Evolutionary conservation across 2,329 filamentous ascomycete species (phyloP).

Genomic region (Coniochaeta sp.): DNA sequence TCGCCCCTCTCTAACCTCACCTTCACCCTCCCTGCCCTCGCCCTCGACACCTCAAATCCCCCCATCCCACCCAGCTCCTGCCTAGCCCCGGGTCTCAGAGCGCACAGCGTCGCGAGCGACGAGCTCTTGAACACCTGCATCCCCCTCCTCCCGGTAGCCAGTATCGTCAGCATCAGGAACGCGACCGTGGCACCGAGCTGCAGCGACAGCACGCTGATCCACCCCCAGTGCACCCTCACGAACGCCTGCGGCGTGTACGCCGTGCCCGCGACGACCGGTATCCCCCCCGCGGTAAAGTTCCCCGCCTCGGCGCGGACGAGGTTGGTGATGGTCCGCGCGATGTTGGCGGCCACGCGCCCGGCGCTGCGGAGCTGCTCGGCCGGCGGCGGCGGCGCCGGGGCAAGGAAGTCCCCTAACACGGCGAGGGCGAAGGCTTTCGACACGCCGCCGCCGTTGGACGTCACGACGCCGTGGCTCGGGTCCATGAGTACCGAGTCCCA

Average conservation of each 20-base stretch:
- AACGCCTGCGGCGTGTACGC: conserved; percentile 10
- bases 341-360: conserved; percentile 7
- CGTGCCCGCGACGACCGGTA: conserved; percentile 8
- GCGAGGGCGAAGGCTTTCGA: conserved; percentile 10
- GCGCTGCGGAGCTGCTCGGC: conserved; percentile 8
- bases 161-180: conserved; percentile 8
- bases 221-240: conserved; percentile 11
- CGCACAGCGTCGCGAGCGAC: conserved; percentile 9
- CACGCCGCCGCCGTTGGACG: conserved; percentile 11
- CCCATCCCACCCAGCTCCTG: conserved; percentile 7
- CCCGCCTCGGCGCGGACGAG: conserved; percentile 3
- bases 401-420: conserved; percentile 10
- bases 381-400: conserved; percentile 4
- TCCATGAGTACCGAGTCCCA: conserved; percentile 12
- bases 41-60: conserved; percentile 4
- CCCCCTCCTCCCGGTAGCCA: conserved; percentile 2
- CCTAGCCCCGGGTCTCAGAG: conserved; percentile 6
- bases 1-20: conserved; percentile 7
- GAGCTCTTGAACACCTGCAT: conserved; percentile 13
- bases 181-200: conserved; percentile 8
- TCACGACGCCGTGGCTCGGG: conserved; percentile 6
- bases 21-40: conserved; percentile 5
- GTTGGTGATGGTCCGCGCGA: conserved; percentile 11
- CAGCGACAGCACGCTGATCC: conserved; percentile 8
- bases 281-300: neutral